These are phyloP conservation scores for Diaporthe sp. DNA, from an alignment of 2,329 filamentous ascomycete species.

Conservation along the genomic window DNA sequence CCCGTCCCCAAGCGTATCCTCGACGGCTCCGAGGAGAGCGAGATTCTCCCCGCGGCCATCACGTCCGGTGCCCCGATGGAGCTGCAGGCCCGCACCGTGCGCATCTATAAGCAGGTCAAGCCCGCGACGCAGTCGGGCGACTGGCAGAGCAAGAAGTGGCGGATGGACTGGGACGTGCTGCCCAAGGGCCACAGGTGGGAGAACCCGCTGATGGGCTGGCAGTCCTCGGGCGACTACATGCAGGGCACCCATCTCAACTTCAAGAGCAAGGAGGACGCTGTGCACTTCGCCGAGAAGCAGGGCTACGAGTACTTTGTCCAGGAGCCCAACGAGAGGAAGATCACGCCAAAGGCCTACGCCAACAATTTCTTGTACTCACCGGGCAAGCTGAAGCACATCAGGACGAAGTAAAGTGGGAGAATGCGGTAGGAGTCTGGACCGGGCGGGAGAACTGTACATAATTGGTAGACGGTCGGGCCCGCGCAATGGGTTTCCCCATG, in stretches of 20 bases:
- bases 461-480: conserved; percentile 12
- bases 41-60: conserved; percentile 83
- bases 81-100: conserved; percentile 92
- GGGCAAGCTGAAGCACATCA: conserved; percentile 88
- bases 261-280: conserved; percentile 93
- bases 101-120: conserved; percentile 93
- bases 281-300: conserved; percentile 96
- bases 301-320: conserved; percentile 99
- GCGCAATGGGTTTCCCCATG: not conserved
- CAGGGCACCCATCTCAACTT: conserved; percentile 94
- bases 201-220: conserved; percentile 98
- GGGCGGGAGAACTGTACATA: conserved; percentile 37
- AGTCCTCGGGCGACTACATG: conserved; percentile 94
- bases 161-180: conserved; percentile 98
- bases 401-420: conserved; percentile 74
- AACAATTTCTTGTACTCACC: conserved; percentile 93
- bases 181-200: conserved; percentile 97
- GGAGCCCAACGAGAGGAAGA: conserved; percentile 90
- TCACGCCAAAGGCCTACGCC: conserved; percentile 93
- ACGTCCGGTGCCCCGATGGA: conserved; percentile 94
- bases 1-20: conserved; percentile 91
- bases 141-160: conserved; percentile 88
- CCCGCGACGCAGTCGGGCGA: conserved; percentile 95
- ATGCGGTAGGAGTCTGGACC: not conserved
- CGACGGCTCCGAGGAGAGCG: conserved; percentile 87